These are phyloP conservation scores for Simplicillium sp. DNA, from an alignment of 2,329 filamentous ascomycete genomes.

Conservation along the genomic window DNA sequence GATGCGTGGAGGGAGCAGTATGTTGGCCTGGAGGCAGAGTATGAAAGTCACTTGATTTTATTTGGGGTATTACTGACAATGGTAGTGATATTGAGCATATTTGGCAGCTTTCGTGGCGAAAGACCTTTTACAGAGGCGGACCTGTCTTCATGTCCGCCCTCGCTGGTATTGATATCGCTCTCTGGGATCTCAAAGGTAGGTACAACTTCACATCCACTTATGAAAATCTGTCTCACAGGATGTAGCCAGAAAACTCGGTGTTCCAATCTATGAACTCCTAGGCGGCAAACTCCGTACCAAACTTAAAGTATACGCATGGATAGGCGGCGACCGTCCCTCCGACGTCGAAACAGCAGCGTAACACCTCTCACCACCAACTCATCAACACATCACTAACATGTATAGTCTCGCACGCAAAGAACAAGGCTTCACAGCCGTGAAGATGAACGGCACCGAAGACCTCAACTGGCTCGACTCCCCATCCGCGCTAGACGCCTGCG, in stretches of 20 bases:
- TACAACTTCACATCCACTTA: fast-evolving
- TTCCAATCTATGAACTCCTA: conserved; percentile 64
- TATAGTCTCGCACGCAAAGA: conserved; percentile 42
- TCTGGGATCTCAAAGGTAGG: conserved; percentile 65
- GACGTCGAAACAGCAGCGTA: conserved; percentile 57
- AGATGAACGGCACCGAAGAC: conserved; percentile 75
- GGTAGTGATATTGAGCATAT: conserved; percentile 67
- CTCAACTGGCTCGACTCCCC: conserved; percentile 70
- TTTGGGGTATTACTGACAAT: neutral
- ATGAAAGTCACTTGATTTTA: conserved; percentile 11
- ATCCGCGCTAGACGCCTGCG: conserved; percentile 47
- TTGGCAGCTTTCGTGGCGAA: conserved; percentile 65
- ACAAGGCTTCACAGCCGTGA: conserved; percentile 58
- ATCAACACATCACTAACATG: neutral
- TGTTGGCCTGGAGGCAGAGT: conserved; percentile 63
- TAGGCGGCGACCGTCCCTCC: conserved; percentile 61
- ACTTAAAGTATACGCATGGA: conserved; percentile 68
- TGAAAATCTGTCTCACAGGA: neutral
- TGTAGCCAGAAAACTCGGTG: conserved; percentile 36
- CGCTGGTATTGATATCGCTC: conserved; percentile 67
- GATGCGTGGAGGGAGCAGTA: conserved; percentile 56
- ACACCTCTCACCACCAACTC: conserved; percentile 9
- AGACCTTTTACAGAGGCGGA: conserved; percentile 67
- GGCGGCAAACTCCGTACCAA: conserved; percentile 65
- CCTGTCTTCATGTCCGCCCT: conserved; percentile 75